Evolutionary conservation across 352 stramenopile species (phyloP), one percentile per base, ranked within the genome.

Genomic region (Plasmopara viticola): DNA sequence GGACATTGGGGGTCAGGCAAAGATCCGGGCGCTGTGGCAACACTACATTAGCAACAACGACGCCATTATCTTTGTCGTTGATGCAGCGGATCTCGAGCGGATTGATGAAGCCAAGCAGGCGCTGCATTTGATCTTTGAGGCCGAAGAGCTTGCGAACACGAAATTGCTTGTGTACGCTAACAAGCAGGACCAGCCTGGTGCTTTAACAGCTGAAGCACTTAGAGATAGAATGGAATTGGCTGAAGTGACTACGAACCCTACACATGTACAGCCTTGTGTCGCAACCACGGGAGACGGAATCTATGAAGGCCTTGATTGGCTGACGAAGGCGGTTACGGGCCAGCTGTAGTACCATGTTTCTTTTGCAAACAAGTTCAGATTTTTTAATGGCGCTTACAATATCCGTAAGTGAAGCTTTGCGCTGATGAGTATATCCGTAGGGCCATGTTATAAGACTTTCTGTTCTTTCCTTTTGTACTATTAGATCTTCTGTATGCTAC

Each of bases 11-110:
- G 68, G 68, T 0, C 74, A 78, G 44, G 60, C 60, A 15, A 60
- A 58, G 25, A 66, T 79, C 10, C 60, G 68, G 12, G 53, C 53
- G 7, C 68, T 94, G 2, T 95, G 81, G 82, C 51, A 64, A 17
- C 66, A 94, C 56, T 94, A 95, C 51, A 68, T 87, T 10, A 42
- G 45, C 3, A 60, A 75, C 49, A 86, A 72, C 5, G 66, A 92
- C 38, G 86, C 62, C 31, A 46, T 95, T 17, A 87, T 96, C 50
- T 96, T 88, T 56, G 81, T 95, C 20, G 71, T 95, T 2, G 85
- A 95, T 48, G 70, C 68, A 2, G 59, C 62, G 13, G 75, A 94
- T 43, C 25, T 47, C 2, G 53, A 81, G 15, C 75, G 79, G 6
- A 51, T 94, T 12, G 47, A 73, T 14, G 64, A 75, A 30, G 78